Base-by-base conservation (phyloP, 805 yeast genomes). In the Candida coleopterorum region DNA sequence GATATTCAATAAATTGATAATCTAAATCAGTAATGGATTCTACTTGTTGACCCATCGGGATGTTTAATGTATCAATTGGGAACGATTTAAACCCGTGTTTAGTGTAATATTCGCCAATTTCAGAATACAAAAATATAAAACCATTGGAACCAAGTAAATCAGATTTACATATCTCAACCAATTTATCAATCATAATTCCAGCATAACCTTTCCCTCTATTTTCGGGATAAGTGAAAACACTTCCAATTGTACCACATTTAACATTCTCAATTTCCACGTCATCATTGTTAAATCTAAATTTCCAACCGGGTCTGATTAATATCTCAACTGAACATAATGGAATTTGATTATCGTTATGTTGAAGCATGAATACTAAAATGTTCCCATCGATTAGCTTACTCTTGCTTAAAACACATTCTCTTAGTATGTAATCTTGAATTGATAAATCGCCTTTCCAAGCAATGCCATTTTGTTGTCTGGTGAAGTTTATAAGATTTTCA, bases 71-170 rank as follows among this genome's bases (percentile, higher is more conserved):
- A 3, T 62, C 65, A n/a, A 68, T 64, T 15, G 47, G 55, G 30
- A 53, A 51, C 3, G 70, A 64, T 30, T 52, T 53, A 48, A 66
- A 68, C 11, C 72, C 73, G 35, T 49, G 47, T 17, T 53, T 52
- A 32, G 50, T 37, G 42, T 68, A 68, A 49, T 63, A 68, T 35
- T 68, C 72, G 9, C 72, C 72, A 9, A 68, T 56, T 42, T 68
- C 73, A 2, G 70, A 63, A 45, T 67, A 66, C 38, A 68, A 54
- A 41, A 61, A 60, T 7, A 53, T 50, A 39, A 55, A 64, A 1
- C 70, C 71, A 25, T 57, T 58, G 3, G 38, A 38, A 2, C 64
- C 67, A 22, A 62, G 32, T 11, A 35, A 38, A 10, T 50, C 48
- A 4, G 20, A 27, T 39, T 52, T 52, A 18, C 54, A 45, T 17